Evolutionary conservation across 345 rosid species (phyloP).

Genomic region (Moricandia arvensis): DNA sequence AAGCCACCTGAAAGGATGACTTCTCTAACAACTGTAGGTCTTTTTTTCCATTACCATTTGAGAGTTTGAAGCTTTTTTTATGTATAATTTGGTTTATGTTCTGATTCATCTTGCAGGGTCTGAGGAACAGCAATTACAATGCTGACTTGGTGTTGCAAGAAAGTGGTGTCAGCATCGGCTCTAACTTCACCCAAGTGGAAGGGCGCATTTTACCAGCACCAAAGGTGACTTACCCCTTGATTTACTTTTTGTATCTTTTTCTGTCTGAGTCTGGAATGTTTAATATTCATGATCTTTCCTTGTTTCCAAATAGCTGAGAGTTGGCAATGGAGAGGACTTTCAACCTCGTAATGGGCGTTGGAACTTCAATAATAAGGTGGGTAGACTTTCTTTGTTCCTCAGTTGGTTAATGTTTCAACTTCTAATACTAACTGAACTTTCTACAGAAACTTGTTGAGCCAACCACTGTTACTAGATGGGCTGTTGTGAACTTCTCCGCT

Average conservation of each 20-base stretch:
- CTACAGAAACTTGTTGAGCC: slow-evolving; percentile 78
- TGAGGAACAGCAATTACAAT: slow-evolving; percentile 62
- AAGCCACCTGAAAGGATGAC: slow-evolving; percentile 90
- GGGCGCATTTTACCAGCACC: slow-evolving; percentile 84
- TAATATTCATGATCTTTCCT: background rate
- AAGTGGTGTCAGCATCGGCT: slow-evolving; percentile 65
- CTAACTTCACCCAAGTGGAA: slow-evolving; percentile 69
- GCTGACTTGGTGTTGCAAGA: slow-evolving; percentile 66
- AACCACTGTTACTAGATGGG: slow-evolving; percentile 68
- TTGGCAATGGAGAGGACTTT: slow-evolving; percentile 83
- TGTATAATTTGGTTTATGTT: background rate
- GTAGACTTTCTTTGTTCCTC: background rate
- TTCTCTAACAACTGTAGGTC: slow-evolving; percentile 60
- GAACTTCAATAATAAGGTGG: slow-evolving; percentile 91
- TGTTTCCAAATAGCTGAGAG: slow-evolving; percentile 56
- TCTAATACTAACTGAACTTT: slow-evolving; percentile 8
- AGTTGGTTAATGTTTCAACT: background rate
- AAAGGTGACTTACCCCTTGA: slow-evolving; percentile 41
- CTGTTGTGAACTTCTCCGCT: slow-evolving; percentile 84
- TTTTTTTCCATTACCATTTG: background rate
- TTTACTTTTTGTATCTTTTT: background rate
- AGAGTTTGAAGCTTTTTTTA: background rate
- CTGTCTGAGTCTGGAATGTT: background rate
- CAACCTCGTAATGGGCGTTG: slow-evolving; percentile 79
- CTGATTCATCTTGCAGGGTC: slow-evolving; percentile 50